A percentile compares a stretch with the other conserved stretches of the same genome.
Conservation (phyloP, 306 rosid genomes). For the Quercus rubra region DNA sequence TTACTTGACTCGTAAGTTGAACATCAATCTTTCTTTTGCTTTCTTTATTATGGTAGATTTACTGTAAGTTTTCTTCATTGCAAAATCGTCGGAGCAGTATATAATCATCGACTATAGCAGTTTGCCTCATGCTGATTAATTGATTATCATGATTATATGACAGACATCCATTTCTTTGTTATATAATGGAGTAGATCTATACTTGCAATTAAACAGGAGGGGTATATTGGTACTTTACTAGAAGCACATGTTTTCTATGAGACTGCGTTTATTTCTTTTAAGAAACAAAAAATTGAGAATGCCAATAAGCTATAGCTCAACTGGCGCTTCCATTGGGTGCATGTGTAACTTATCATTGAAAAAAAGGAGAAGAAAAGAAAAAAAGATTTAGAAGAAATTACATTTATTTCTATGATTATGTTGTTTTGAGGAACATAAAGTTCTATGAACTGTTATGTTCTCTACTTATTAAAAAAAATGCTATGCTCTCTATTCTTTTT, state of each 20-base stretch:
- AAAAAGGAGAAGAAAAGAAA: background rate
- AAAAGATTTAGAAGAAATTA: background rate
- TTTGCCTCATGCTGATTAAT: background rate
- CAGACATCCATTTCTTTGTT: background rate
- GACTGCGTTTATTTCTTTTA: background rate
- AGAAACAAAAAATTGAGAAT: no score
- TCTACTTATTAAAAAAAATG: no score
- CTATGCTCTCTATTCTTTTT: background rate
- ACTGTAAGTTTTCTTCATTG: conserved; percentile 1
- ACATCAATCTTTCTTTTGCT: conserved; percentile 11
- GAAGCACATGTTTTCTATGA: background rate
- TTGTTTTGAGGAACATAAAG: background rate
- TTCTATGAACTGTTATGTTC: background rate
- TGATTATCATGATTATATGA: conserved; percentile 9
- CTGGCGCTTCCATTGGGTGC: no score
- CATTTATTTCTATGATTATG: background rate
- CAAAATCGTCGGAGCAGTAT: background rate
- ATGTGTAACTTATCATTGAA: no score
- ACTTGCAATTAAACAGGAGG: background rate
- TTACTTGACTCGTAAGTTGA: conserved; percentile 90
- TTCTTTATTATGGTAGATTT: conserved; percentile 7
- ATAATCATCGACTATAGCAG: background rate
- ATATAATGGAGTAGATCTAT: background rate
- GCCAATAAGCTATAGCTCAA: no score
- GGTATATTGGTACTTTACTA: background rate